Base-by-base conservation (phyloP, 768 basidiomycete genomes). In the Leccinum pellstonianum region DNA sequence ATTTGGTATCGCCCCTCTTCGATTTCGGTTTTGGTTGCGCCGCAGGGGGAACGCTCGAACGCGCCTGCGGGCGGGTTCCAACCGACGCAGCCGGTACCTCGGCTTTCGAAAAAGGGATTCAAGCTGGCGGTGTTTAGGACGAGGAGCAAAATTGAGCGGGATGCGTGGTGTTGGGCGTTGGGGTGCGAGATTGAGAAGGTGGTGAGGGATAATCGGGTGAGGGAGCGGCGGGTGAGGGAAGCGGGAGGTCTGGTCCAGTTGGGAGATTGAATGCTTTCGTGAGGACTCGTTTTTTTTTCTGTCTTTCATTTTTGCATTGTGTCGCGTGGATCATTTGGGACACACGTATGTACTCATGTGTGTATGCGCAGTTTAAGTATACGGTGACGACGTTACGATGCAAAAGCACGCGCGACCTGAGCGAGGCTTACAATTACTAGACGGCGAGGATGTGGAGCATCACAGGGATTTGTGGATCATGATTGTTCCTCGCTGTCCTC, bases 151-250 rank as follows among this genome's bases (percentile, higher is more conserved):
- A 77, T 98, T 38, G 96, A 98, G 73, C 79, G 95, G 29, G 95
- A 98, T 72, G 81, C 88, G 29, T 98, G 95, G 95, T 93, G 93
- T 66, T 97, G 91, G 90, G 93, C 92, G 1, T 75, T 98, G 65
- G 94, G 92, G 61, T 83, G 83, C 49, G 93, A 96, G 76, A 93
- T 97, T 62, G 94, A 98, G 75, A 86, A 86, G 70, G 75, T 90
- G 14, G 84, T 84, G 41, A 79, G 91, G 68, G 75, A 75, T 9
- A 84, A 86, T 66, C 76, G 69, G 61, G 83, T 81, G 19, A 78
- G 91, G 63, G 94, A 95, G 71, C 80, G 78, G 46, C 81, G 73
- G 64, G 71, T 91, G 66, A 80, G 89, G 69, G 83, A 86, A 55
- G 79, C 79, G 10, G 93, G 93, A 8, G 80, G 78, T 57, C 68